Base-by-base conservation (phyloP, 2,329 filamentous ascomycete species). In the Fusarium udum region DNA sequence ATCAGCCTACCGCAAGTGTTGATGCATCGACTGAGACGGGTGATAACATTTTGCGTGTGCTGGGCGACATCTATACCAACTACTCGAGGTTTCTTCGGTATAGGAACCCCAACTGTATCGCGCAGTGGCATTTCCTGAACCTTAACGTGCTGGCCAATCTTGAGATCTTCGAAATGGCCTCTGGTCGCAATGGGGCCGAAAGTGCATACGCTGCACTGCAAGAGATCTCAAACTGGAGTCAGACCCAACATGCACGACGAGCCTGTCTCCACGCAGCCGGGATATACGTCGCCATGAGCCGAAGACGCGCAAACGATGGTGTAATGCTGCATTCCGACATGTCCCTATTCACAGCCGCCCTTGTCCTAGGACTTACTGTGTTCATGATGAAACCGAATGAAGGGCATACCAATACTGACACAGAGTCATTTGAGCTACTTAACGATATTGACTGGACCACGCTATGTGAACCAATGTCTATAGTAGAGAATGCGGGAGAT, bases 251-350 rank as follows among this genome's bases (percentile, higher is more conserved):
- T 16, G 59, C 67, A 1, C 20, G 67, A 4, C 52, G 53, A 0
- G 64, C 67, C 3, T 70, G 67, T 15, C 52, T 70, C 6, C 67
- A 70, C 15, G 65, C 67, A 1, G 46, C 67, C 0, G 58, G 59
- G 0, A 42, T 69, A 0, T 70, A 64, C 11, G 16, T 49, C 4
- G 45, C 58, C 26, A 69, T 70, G 58, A 64, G 52, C 1, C 26
- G 67, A 0, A 24, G 65, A 6, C 5, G 26, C 5, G 61, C 61
- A 20, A 59, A 52, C 12, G 67, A 70, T 4, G 67, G 65, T 0
- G 53, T 62, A 0, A 70, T 64, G 67, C 56, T 69, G 1, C 59
- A 64, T 3, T 70, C 58, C 0, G 67, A 69, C 11, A 36, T 59
- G 15, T 59, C 64, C 1, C 14, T 70, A 7, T 70, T 70, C 22